Evolutionary conservation across 2,329 filamentous ascomycete genomes (phyloP).

Genomic region (Colletotrichum euphorbiae): DNA sequence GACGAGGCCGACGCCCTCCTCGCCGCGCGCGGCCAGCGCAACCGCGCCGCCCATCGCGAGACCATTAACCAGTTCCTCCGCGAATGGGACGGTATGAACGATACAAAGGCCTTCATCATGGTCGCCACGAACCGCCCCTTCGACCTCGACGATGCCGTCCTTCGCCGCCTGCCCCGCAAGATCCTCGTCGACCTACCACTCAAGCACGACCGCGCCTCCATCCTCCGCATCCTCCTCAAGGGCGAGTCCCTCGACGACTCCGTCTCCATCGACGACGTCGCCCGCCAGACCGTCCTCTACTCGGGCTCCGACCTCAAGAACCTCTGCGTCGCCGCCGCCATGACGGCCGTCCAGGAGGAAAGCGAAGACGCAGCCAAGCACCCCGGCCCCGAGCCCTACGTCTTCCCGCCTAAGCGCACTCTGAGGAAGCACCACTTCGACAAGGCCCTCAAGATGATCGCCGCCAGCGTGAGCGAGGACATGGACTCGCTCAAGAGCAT

Average conservation of each 20-base stretch:
- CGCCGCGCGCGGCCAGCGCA: constrained; percentile 76
- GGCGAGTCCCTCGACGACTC: constrained; percentile 71
- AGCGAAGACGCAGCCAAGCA: constrained; percentile 55
- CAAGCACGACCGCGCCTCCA: constrained; percentile 72
- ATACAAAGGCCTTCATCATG: constrained; percentile 93
- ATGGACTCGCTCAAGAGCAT: constrained; percentile 90
- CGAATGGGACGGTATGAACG: constrained; percentile 93
- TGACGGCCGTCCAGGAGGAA: constrained; percentile 83
- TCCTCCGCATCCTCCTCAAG: constrained; percentile 77
- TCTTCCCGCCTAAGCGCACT: constrained; percentile 76
- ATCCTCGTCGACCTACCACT: constrained; percentile 80
- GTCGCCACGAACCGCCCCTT: constrained; percentile 96
- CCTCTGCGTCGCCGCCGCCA: constrained; percentile 80
- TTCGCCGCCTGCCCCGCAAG: constrained; percentile 79
- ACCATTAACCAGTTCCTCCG: constrained; percentile 96
- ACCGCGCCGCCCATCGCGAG: constrained; percentile 81
- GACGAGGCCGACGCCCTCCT: constrained; percentile 97
- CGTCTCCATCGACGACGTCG: constrained; percentile 72
- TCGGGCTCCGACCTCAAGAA: constrained; percentile 89
- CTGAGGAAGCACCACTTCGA: constrained; percentile 82
- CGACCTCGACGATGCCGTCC: constrained; percentile 89
- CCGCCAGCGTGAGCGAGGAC: constrained; percentile 91
- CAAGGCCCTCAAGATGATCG: constrained; percentile 87
- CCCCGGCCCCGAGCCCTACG: constrained; percentile 57
- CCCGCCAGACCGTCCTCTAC: constrained; percentile 78